Evolutionary conservation across 2,329 filamentous ascomycete genomes (phyloP).

Genomic region (Geosmithia morbida): DNA sequence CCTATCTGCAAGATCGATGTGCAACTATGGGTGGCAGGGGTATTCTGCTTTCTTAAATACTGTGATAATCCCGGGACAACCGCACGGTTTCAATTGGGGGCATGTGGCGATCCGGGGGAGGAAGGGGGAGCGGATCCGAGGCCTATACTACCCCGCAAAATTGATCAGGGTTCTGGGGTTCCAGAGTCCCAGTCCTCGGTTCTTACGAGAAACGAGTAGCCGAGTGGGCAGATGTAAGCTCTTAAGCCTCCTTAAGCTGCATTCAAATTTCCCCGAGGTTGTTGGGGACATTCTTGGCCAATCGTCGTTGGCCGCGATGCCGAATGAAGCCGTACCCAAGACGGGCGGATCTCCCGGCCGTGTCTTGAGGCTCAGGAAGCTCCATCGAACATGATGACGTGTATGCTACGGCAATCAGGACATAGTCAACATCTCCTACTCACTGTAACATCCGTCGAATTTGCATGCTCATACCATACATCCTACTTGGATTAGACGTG

Average conservation of each 20-base stretch:
- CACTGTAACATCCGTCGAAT: too few species aligned
- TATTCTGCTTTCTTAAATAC: not conserved
- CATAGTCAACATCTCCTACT: too few species aligned
- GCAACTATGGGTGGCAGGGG: too few species aligned
- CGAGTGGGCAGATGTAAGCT: too few species aligned
- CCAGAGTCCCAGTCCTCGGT: not conserved
- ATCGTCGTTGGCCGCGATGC: not conserved
- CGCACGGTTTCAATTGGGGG: not conserved
- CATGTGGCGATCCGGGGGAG: not conserved
- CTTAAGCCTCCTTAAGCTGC: too few species aligned
- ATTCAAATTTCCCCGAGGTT: not conserved
- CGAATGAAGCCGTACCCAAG: not conserved
- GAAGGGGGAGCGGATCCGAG: not conserved
- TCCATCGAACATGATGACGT: not conserved
- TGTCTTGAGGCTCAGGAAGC: not conserved
- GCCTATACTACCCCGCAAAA: not conserved
- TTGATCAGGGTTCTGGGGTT: too few species aligned
- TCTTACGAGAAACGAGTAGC: too few species aligned
- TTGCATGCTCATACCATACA: too few species aligned
- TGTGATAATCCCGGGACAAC: not conserved
- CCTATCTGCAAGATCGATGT: too few species aligned
- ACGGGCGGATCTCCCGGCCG: not conserved
- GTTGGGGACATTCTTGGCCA: not conserved
- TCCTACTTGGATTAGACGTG: too few species aligned
- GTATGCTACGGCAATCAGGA: too few species aligned